phyloP scores from a whole-genome alignment of 2,329 filamentous ascomycete genomes.

The Parastagonospora nodorum region DNA sequence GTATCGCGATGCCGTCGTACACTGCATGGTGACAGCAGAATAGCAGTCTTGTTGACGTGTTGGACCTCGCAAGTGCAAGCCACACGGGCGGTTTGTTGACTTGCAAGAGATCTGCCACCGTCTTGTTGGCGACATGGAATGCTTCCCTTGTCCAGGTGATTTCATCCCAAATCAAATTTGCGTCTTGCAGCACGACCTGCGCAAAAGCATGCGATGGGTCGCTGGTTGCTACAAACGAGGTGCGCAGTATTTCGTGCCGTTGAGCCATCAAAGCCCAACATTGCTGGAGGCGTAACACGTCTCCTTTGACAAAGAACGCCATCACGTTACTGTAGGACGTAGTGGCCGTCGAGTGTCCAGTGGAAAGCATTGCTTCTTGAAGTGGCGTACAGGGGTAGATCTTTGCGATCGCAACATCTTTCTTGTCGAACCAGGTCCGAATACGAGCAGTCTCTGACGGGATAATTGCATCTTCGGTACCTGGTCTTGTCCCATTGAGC shows the following conservation, averaged over 20 bases:
- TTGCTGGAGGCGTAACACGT: constrained; percentile 56
- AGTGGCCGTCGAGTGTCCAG: constrained; percentile 50
- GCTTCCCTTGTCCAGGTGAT: background rate
- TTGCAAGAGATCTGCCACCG: constrained; percentile 49
- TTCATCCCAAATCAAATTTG: constrained; percentile 10
- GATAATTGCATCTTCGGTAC: constrained; percentile 18
- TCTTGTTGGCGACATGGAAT: constrained; percentile 15
- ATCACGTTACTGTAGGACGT: constrained; percentile 75
- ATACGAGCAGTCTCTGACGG: constrained; percentile 19
- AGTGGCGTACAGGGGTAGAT: constrained; percentile 84
- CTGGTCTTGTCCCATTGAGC: background rate
- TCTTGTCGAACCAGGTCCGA: constrained; percentile 10
- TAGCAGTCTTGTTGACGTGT: constrained; percentile 42
- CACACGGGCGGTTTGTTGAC: constrained; percentile 42
- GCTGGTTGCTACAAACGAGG: constrained; percentile 72
- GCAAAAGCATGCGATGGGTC: constrained; percentile 66
- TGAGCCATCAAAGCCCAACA: constrained; percentile 67
- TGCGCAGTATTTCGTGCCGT: constrained; percentile 78
- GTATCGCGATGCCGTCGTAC: constrained; percentile 83
- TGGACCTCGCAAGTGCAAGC: constrained; percentile 32
- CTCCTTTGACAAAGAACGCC: constrained; percentile 63
- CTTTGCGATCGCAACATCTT: constrained; percentile 44
- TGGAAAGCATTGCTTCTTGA: constrained; percentile 84
- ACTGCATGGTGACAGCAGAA: constrained; percentile 77
- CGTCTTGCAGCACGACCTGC: constrained; percentile 69